Evolutionary conservation across 108 stramenopile species (phyloP).

Genomic region (Nitzschia palea): DNA sequence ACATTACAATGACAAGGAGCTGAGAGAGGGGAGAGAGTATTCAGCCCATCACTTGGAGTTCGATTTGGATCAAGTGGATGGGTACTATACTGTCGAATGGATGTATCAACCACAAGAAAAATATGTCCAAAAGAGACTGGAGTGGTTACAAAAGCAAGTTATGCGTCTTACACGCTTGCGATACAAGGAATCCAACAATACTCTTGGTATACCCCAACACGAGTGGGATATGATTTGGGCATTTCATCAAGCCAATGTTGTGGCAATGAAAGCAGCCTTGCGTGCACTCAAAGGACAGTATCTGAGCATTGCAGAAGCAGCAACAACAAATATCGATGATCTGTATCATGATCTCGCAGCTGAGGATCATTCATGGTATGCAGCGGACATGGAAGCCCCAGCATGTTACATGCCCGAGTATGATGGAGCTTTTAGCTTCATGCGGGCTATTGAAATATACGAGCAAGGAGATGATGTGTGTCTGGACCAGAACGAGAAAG

Average conservation of each 20-base stretch:
- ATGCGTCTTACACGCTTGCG: constrained; percentile 19
- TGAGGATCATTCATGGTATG: constrained; percentile 15
- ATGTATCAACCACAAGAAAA: constrained; percentile 13
- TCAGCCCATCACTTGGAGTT: no score
- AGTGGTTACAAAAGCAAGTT: constrained; percentile 24
- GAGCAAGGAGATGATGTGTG: constrained; percentile 42
- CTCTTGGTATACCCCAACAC: constrained; percentile 22
- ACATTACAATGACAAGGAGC: constrained; percentile 5
- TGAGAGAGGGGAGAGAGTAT: no score
- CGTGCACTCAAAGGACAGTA: no score
- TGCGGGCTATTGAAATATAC: constrained; percentile 22
- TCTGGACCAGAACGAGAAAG: constrained; percentile 61
- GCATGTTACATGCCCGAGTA: constrained; percentile 17
- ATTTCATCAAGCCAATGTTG: constrained; percentile 26
- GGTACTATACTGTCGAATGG: constrained; percentile 23
- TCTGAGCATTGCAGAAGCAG: no score
- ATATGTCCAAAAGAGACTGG: neutral
- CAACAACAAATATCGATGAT: no score
- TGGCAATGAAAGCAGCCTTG: constrained; percentile 30
- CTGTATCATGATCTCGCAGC: constrained; percentile 6
- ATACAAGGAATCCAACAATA: neutral
- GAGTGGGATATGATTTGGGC: constrained; percentile 30
- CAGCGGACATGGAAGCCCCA: constrained; percentile 4
- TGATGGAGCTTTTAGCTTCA: constrained; percentile 26
- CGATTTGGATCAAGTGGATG: constrained; percentile 29